Base-by-base conservation (phyloP, 495 filamentous ascomycete species). In the Chaetomidium leptoderma region DNA sequence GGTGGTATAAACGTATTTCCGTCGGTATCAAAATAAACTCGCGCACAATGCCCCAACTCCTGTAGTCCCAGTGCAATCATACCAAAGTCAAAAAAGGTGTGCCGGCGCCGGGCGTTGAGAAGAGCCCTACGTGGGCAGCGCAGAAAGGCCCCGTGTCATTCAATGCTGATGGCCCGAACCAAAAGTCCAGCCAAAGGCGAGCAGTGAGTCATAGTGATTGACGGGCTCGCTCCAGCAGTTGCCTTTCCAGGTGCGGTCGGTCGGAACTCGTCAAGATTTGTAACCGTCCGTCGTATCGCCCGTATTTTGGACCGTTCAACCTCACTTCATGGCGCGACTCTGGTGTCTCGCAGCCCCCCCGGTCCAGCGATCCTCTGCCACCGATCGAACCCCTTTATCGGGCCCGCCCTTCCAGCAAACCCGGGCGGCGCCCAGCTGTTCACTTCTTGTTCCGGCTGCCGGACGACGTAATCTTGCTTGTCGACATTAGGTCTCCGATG, bases 401-500 rank as follows among this genome's bases (percentile, higher is more conserved):
- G n/a, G n/a, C n/a, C 19, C 11, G 10, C 53, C 19, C 10, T 35
- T 26, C 24, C n/a, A 33, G 7, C 45, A 13, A 33, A 42, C 50
- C 14, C 33, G n/a, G 21, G 7, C 17, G 27, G 33, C 4, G 8
- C 37, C 10, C 21, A 14, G 21, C 3, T 50, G 27, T 11, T 45
- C 59, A 83, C 66, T 82, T 82, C 69, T 78, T 83, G 63, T 72
- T 68, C 39, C 76, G 70, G 66, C 66, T 73, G n/a, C n/a, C n/a
- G 67, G 77, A 74, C 6, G 86, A 81, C 6, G 87, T 90, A 63
- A 91, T 89, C 67, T 89, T 91, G 68, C 83, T 88, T 14, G 87
- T 90, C 56, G 82, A 82, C 87, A 91, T 90, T 55, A 91, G 75
- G 66, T 89, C 87, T 26, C 87, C 87, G 55, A 91, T 91, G 69